These are phyloP conservation scores for Dictyophora rubrovolvata DNA, from an alignment of 768 basidiomycete species.

Conservation along the genomic window DNA sequence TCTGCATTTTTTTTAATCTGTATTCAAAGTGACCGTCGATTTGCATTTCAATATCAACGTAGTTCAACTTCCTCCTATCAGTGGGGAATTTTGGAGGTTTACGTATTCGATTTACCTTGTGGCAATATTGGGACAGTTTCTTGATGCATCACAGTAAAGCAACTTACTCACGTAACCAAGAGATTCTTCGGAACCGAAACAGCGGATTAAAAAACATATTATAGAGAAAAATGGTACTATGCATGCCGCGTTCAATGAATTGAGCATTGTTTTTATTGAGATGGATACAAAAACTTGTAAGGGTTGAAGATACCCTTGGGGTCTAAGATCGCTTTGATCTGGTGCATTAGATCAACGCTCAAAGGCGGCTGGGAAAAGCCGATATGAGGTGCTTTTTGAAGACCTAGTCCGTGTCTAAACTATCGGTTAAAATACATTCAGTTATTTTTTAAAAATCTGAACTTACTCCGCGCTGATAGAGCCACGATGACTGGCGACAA, in stretches of 20 bases:
- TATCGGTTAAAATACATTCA: neutral
- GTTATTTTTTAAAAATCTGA: neutral
- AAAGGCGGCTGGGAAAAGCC: slow-evolving; percentile 69
- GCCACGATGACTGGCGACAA: slow-evolving; percentile 34
- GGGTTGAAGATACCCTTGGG: slow-evolving; percentile 90
- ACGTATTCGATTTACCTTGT: no score
- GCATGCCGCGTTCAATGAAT: no score
- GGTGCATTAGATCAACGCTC: slow-evolving; percentile 83
- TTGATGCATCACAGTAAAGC: no score
- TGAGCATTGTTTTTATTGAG: neutral
- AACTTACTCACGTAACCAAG: no score
- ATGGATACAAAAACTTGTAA: slow-evolving; percentile 52
- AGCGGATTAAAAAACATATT: no score
- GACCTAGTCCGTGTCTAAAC: slow-evolving; percentile 1
- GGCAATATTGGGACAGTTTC: no score
- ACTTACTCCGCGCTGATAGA: slow-evolving; percentile 7
- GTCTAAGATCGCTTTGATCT: slow-evolving; percentile 82
- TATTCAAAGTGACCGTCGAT: no score
- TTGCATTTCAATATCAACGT: no score
- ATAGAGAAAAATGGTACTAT: no score
- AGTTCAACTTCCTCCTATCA: no score
- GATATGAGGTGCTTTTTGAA: slow-evolving; percentile 1
- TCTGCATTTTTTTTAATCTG: neutral
- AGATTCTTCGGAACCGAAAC: no score
- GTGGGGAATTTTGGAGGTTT: no score